Percentiles rank a stretch among this genome's conserved stretches.
Evolutionary conservation across 2,329 filamentous ascomycete genomes (phyloP).

Genomic region (Neofusicoccum parvum): DNA sequence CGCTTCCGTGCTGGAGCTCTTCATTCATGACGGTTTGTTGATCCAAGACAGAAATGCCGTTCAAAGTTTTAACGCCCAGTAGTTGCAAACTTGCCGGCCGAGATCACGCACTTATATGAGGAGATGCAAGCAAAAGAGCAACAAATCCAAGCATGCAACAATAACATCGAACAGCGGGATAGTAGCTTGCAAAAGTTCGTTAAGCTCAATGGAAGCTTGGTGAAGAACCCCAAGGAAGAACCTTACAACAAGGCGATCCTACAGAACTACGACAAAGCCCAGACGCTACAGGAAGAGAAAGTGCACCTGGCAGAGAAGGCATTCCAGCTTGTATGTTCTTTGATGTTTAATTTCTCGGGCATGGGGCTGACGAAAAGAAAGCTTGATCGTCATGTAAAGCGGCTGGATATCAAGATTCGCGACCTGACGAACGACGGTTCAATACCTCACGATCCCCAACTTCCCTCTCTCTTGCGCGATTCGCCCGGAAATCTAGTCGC

Average conservation of each 20-base stretch:
- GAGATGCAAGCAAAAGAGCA: slow-evolving; percentile 81
- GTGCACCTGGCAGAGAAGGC: slow-evolving; percentile 67
- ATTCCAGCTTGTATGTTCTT: slow-evolving; percentile 61
- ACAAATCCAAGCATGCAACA: slow-evolving; percentile 68
- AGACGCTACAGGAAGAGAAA: slow-evolving; percentile 75
- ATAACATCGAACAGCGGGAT: slow-evolving; percentile 72
- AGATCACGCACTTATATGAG: slow-evolving; percentile 80
- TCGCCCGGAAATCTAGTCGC: slow-evolving; percentile 54
- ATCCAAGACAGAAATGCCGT: neutral
- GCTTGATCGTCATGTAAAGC: slow-evolving; percentile 65
- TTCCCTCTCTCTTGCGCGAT: slow-evolving; percentile 60
- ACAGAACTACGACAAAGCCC: slow-evolving; percentile 68
- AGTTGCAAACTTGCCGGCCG: slow-evolving; percentile 78
- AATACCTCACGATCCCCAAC: slow-evolving; percentile 59
- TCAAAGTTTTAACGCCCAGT: neutral
- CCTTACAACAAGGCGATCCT: slow-evolving; percentile 65
- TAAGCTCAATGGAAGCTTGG: slow-evolving; percentile 72
- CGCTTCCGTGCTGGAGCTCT: slow-evolving; percentile 75
- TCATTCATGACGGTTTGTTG: slow-evolving; percentile 64
- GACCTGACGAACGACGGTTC: slow-evolving; percentile 62
- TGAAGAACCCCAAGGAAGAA: slow-evolving; percentile 75
- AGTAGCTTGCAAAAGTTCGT: slow-evolving; percentile 79
- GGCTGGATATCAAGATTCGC: slow-evolving; percentile 63
- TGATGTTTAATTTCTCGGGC: neutral
- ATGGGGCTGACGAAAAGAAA: slow-evolving; percentile 28